Evolutionary conservation across 192 early-diverging fungal species (phyloP).

Genomic region (Funneliformis mosseae): DNA sequence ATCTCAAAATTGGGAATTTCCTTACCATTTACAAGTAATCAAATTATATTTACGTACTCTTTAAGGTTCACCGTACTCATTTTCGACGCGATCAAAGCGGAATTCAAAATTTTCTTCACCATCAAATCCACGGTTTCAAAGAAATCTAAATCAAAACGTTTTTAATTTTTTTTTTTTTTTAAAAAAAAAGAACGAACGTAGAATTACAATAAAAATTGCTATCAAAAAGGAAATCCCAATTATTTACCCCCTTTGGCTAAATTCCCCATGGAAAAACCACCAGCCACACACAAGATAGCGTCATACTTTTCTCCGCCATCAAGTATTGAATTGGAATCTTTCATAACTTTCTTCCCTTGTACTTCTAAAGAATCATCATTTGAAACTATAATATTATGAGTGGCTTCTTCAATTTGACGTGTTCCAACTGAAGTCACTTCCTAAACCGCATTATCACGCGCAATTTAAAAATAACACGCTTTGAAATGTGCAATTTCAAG

Average conservation of each 20-base stretch:
- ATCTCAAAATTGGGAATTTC: not conserved
- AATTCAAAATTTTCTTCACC: constrained; percentile 79
- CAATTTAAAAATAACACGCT: not conserved
- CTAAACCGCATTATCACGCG: constrained; percentile 37
- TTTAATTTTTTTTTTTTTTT: not conserved
- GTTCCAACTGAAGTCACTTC: constrained; percentile 81
- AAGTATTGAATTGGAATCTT: constrained; percentile 43
- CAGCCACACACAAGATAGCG: constrained; percentile 90
- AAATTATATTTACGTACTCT: constrained; percentile 50
- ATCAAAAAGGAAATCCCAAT: constrained; percentile 1
- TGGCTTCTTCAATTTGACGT: constrained; percentile 69
- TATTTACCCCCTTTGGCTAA: constrained; percentile 58
- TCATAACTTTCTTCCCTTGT: constrained; percentile 62
- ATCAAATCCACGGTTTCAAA: constrained; percentile 75
- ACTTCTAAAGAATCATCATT: constrained; percentile 49
- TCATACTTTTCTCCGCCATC: constrained; percentile 62
- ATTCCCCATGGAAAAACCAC: constrained; percentile 95
- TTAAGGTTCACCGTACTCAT: constrained; percentile 75
- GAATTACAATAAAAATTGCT: constrained; percentile 20
- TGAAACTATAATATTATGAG: constrained; percentile 67
- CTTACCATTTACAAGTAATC: not conserved
- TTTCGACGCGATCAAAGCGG: constrained; percentile 81
- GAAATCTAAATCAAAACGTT: constrained; percentile 45
- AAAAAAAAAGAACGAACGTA: not conserved
- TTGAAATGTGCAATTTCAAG: not conserved